Evolutionary conservation across 768 basidiomycete genomes (phyloP).

Genomic region (Sporobolomyces roseus): DNA sequence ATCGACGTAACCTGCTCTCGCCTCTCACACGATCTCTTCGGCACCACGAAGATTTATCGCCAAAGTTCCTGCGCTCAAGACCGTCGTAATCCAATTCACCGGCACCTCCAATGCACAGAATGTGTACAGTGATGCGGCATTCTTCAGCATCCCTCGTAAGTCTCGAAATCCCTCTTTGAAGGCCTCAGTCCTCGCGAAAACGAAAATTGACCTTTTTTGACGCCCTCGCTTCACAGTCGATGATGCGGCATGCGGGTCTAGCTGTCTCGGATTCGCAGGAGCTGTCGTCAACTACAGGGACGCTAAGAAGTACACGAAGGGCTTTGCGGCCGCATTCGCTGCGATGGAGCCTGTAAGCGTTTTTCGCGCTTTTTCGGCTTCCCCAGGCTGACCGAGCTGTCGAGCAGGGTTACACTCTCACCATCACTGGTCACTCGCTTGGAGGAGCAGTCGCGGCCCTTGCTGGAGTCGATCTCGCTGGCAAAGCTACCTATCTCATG

Average conservation of each 20-base stretch:
- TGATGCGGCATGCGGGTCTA: not conserved
- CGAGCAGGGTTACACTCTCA: not conserved
- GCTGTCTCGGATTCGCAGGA: not conserved
- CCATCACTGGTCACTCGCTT: slow-evolving; percentile 10
- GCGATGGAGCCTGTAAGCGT: slow-evolving; percentile 5
- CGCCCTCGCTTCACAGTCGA: not conserved
- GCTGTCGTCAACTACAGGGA: slow-evolving; percentile 6
- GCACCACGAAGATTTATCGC: not conserved
- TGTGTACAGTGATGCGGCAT: not conserved
- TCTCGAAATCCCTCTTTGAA: no score
- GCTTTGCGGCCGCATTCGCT: slow-evolving; percentile 1
- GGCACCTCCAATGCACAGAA: slow-evolving; percentile 4
- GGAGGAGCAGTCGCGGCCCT: slow-evolving; percentile 7
- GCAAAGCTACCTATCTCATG: not conserved
- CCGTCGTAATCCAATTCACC: slow-evolving; percentile 17
- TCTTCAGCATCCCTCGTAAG: not conserved
- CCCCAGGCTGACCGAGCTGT: not conserved
- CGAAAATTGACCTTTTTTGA: no score
- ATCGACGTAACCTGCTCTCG: no score
- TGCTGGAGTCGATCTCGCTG: slow-evolving; percentile 7
- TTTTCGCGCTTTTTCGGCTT: not conserved
- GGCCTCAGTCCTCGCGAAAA: no score
- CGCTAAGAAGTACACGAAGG: slow-evolving; percentile 4
- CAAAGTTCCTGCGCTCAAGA: slow-evolving; percentile 10
- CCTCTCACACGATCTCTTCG: not conserved